Conservation (phyloP, 2,329 filamentous ascomycete genomes). For the Nigrograna mackinnonii region DNA sequence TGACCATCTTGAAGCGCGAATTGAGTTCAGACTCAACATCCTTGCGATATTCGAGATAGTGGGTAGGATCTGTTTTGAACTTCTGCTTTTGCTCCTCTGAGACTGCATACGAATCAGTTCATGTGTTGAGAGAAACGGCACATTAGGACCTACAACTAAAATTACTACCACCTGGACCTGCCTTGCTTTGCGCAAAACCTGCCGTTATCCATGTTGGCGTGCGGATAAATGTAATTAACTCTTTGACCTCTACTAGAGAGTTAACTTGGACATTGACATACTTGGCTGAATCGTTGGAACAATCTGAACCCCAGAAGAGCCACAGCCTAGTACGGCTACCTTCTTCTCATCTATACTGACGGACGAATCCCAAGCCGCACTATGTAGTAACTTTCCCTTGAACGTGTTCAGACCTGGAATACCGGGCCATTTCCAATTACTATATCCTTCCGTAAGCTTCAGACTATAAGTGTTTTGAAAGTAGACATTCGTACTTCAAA, state of each 20-base stretch:
- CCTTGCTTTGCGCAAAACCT: constrained; percentile 1
- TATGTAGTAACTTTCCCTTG: constrained; percentile 12
- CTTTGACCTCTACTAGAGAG: background rate
- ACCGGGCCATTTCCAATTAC: constrained; percentile 6
- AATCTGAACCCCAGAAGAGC: constrained; percentile 6
- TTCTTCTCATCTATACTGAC: constrained; percentile 6
- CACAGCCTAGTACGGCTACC: constrained; percentile 8
- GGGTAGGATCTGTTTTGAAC: background rate
- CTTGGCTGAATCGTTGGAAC: constrained; percentile 4
- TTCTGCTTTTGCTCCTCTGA: background rate
- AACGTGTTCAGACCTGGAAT: constrained; percentile 9
- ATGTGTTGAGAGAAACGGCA: background rate
- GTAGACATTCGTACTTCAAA: constrained; percentile 3
- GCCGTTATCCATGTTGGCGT: constrained; percentile 5
- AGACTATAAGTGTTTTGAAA: background rate
- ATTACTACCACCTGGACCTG: background rate
- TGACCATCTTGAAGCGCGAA: background rate
- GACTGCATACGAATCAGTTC: background rate
- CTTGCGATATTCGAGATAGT: too few relatives aligned
- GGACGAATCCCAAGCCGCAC: constrained; percentile 6
- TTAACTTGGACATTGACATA: background rate
- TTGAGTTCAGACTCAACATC: constrained; percentile 3
- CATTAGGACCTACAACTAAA: background rate
- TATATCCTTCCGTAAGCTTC: too few relatives aligned
- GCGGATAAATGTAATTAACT: constrained; percentile 4